phyloP scores from a whole-genome alignment of 352 stramenopile genomes.

The Phytophthora hibernalis region DNA sequence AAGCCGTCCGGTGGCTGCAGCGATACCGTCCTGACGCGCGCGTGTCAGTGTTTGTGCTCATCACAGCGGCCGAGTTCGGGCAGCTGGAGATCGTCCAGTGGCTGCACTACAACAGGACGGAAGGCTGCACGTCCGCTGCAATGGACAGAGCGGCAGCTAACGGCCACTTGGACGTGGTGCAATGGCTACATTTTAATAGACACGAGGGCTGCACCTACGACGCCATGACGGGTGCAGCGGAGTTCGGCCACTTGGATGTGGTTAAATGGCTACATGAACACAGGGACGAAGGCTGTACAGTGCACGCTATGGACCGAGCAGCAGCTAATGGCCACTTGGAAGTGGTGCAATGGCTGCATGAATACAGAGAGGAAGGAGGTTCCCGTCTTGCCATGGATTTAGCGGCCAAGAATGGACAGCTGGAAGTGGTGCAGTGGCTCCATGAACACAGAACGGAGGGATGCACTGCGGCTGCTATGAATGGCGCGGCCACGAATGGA shows the following conservation, averaged over 20 bases:
- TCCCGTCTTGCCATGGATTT: not conserved
- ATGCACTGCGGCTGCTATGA: too few species aligned
- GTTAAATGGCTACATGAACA: conserved; percentile 51
- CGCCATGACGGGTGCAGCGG: conserved; percentile 52
- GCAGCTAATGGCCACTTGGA: conserved; percentile 51
- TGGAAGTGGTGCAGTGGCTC: too few species aligned
- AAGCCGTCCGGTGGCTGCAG: conserved; percentile 42
- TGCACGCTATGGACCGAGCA: conserved; percentile 57
- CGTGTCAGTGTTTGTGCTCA: conserved; percentile 51
- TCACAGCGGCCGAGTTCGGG: conserved; percentile 43
- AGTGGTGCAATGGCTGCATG: conserved; percentile 58
- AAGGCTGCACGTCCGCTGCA: conserved; percentile 17
- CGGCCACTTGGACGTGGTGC: conserved; percentile 45
- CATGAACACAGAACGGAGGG: too few species aligned
- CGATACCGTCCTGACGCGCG: conserved; percentile 33
- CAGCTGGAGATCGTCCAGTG: not conserved
- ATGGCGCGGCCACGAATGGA: too few species aligned
- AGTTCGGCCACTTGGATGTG: conserved; percentile 42
- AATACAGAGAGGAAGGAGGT: conserved; percentile 10
- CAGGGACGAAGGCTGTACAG: conserved; percentile 38
- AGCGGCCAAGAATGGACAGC: not conserved
- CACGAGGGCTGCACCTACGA: conserved; percentile 41
- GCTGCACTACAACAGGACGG: too few species aligned
- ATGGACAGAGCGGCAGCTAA: conserved; percentile 54
- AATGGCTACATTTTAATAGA: conserved; percentile 50